These are phyloP conservation scores for Colletotrichum horii DNA, from an alignment of 2,329 filamentous ascomycete genomes.

Conservation along the genomic window DNA sequence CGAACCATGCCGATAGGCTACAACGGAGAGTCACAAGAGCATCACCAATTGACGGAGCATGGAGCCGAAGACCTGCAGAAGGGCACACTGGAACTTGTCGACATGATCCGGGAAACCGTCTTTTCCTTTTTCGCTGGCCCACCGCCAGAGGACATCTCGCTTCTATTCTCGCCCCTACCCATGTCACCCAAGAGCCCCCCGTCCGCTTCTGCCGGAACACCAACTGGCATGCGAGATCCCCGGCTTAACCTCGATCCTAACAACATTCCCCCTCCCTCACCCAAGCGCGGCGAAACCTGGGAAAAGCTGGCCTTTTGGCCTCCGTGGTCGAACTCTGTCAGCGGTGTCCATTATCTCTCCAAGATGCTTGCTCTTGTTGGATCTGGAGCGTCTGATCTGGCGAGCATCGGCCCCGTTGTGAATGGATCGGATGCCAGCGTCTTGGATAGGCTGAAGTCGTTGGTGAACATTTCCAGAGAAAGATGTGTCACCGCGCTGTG, in stretches of 20 bases:
- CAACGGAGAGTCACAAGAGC: slow-evolving; percentile 78
- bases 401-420: slow-evolving; percentile 71
- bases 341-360: slow-evolving; percentile 87
- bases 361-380: slow-evolving; percentile 84
- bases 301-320: slow-evolving; percentile 97
- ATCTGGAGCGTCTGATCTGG: slow-evolving; percentile 86
- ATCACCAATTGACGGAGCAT: slow-evolving; percentile 79
- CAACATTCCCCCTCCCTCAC: slow-evolving; percentile 78
- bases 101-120: slow-evolving; percentile 80
- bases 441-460: slow-evolving; percentile 73
- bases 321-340: slow-evolving; percentile 88
- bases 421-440: slow-evolving; percentile 56
- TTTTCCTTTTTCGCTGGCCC: slow-evolving; percentile 84
- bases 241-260: slow-evolving; percentile 81
- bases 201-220: slow-evolving; percentile 49
- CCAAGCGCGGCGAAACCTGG: slow-evolving; percentile 83
- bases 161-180: slow-evolving; percentile 82
- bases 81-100: slow-evolving; percentile 82
- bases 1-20: slow-evolving; percentile 79
- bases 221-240: slow-evolving; percentile 68
- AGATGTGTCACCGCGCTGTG: slow-evolving; percentile 85
- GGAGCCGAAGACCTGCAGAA: slow-evolving; percentile 76
- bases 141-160: slow-evolving; percentile 88
- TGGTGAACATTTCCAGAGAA: slow-evolving; percentile 82
- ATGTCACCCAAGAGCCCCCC: slow-evolving; percentile 72